Evolutionary conservation across 2,329 filamentous ascomycete species (phyloP), one percentile per base, ranked within the genome.

Genomic region (Beauveria varroae): DNA sequence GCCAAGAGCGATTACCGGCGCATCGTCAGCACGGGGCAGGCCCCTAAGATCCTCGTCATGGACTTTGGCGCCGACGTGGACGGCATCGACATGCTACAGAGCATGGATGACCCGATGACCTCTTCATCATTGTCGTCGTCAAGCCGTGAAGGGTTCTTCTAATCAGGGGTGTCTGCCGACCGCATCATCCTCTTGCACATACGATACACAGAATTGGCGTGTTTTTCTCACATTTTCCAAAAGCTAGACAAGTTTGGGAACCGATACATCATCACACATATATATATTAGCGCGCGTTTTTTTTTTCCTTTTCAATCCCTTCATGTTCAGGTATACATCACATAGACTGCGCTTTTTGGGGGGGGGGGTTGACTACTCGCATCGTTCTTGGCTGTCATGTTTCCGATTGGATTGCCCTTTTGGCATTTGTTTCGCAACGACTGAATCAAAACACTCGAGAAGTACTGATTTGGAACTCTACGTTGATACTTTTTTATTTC

Each of bases 1-100:
- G 95, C 95, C 57, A 97, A 97, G 81, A 93, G 90, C 65, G 93
- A 99, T 72, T 98, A 98, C 74, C 83, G 93, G 63, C 86, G 95
- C 64, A 95, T 99, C 65, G 90, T 99, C 64, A 95, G 91, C 68
- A 96, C 93, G 0, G 95, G 93, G 55, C 95, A 99, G 74, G 93
- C 97, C 69, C 90, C 93, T 40, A 88, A 96, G 71, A 92, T 96
- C 57, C 77, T 98, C 62, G 89, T 99, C 63, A 88, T 98, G 81
- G 95, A 99, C 76, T 99, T 98, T 77, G 95, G 86, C 34, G 79
- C 80, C 20, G 80, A 78, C 49, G 77, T 88, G 5, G 71, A 78
- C 30, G 81, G 84, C 30, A 82, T 89, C 47, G 80, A 84, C 63
- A 77, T 79, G 70, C 74, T 89, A 46, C 82, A 86, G 72, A 84